phyloP scores from a whole-genome alignment of 345 rosid genomes.

The sweet orange (Citrus sinensis) region DVS_A1.0 CM039163.1:44195001-44195500 shows the following conservation, averaged over 20 bases:
- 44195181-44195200: slow-evolving; percentile 31
- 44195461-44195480: neutral
- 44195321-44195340: slow-evolving; percentile 43
- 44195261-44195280: slow-evolving; percentile 62
- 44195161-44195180: slow-evolving; percentile 45
- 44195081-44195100: slow-evolving; percentile 2
- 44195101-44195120: slow-evolving; percentile 19
- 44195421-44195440: slow-evolving; percentile 56
- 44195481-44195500: neutral
- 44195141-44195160: slow-evolving; percentile 42
- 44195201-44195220: slow-evolving; percentile 26
- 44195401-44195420: slow-evolving; percentile 51
- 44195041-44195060: slow-evolving; percentile 24
- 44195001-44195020: slow-evolving; percentile 6
- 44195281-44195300: slow-evolving; percentile 54
- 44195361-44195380: slow-evolving; percentile 32
- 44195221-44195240: slow-evolving; percentile 27
- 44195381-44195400: slow-evolving; percentile 53
- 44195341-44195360: slow-evolving; percentile 39
- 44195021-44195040: neutral
- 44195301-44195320: slow-evolving; percentile 30
- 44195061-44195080: slow-evolving; percentile 4
- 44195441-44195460: slow-evolving; percentile 15
- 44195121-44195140: slow-evolving; percentile 29
- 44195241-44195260: slow-evolving; percentile 47